These are phyloP conservation scores for Balansia obtecta DNA, from an alignment of 2,329 filamentous ascomycete species.

Conservation along the genomic window DNA sequence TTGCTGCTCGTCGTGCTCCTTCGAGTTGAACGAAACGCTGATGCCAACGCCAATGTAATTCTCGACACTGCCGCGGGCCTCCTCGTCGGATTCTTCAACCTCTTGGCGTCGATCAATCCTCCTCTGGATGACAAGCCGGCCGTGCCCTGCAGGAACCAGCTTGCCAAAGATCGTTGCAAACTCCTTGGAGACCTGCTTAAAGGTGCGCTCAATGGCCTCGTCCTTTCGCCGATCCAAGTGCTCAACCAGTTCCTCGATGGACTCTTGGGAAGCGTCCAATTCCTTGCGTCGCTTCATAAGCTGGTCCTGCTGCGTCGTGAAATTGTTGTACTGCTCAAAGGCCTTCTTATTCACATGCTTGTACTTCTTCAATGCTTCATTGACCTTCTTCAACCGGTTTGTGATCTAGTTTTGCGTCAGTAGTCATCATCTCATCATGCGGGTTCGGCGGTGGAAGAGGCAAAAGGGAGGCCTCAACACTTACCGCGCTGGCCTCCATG, in stretches of 20 bases:
- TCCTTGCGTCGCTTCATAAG: conserved; percentile 76
- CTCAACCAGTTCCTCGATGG: conserved; percentile 84
- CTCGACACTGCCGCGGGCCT: conserved; percentile 64
- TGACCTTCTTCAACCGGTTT: conserved; percentile 75
- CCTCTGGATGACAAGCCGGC: conserved; percentile 83
- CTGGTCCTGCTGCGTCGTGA: conserved; percentile 82
- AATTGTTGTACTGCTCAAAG: conserved; percentile 97
- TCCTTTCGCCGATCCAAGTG: conserved; percentile 93
- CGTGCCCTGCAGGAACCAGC: conserved; percentile 85
- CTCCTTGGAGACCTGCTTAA: conserved; percentile 92
- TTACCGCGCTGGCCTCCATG: conserved; percentile 64
- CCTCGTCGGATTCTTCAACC: conserved; percentile 50
- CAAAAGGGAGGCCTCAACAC: conserved; percentile 14
- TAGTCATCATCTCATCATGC: background rate
- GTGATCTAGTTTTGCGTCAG: conserved; percentile 30
- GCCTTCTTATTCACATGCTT: conserved; percentile 99
- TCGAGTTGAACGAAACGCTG: conserved; percentile 96
- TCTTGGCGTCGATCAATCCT: conserved; percentile 62
- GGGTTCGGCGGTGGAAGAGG: too few species aligned
- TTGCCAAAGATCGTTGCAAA: conserved; percentile 91
- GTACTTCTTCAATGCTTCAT: conserved; percentile 89
- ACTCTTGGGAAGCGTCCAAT: conserved; percentile 71
- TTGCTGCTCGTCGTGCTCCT: conserved; percentile 89
- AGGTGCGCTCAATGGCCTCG: conserved; percentile 94
- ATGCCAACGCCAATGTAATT: conserved; percentile 96